Evolutionary conservation across 139 green algal species (phyloP).

Genomic region (Pycnococcus provasolii): DNA sequence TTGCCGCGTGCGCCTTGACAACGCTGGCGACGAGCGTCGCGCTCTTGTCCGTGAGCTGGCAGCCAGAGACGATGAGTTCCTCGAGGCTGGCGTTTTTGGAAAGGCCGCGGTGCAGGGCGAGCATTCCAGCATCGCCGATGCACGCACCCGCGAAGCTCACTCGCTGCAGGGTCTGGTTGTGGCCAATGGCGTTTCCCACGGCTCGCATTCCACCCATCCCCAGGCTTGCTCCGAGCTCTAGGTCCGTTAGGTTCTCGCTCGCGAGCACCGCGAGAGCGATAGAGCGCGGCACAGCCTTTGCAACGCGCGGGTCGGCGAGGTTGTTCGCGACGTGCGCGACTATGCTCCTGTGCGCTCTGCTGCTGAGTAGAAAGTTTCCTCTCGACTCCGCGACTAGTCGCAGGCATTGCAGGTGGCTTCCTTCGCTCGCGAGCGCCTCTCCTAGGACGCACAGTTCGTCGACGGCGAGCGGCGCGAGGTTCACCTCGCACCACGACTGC

Average conservation of each 20-base stretch:
- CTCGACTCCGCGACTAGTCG: not conserved
- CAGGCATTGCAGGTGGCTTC: not conserved
- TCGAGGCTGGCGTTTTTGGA: not conserved
- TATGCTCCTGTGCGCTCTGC: not conserved
- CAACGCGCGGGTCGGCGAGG: not conserved
- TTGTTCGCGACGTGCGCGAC: not conserved
- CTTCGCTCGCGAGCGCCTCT: not conserved
- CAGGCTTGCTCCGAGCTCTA: not conserved
- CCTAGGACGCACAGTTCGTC: not conserved
- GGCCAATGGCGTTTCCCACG: not conserved
- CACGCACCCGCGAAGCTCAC: not conserved
- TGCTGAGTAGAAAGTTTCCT: too few species aligned
- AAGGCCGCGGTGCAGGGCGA: not conserved
- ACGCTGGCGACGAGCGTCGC: not conserved
- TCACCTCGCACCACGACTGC: not conserved
- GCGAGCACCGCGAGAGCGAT: not conserved
- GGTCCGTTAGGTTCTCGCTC: not conserved
- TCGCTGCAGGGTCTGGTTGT: not conserved
- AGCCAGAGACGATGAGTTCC: not conserved
- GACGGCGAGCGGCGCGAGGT: slow-evolving; percentile 3
- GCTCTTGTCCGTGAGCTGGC: not conserved
- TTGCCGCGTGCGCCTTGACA: not conserved
- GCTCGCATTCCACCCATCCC: not conserved
- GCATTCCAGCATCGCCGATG: not conserved
- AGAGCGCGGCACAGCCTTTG: not conserved